Evolutionary conservation across 345 rosid species (phyloP), one percentile per base, ranked within the genome.

Genomic region (Pistacia vera): DNA sequence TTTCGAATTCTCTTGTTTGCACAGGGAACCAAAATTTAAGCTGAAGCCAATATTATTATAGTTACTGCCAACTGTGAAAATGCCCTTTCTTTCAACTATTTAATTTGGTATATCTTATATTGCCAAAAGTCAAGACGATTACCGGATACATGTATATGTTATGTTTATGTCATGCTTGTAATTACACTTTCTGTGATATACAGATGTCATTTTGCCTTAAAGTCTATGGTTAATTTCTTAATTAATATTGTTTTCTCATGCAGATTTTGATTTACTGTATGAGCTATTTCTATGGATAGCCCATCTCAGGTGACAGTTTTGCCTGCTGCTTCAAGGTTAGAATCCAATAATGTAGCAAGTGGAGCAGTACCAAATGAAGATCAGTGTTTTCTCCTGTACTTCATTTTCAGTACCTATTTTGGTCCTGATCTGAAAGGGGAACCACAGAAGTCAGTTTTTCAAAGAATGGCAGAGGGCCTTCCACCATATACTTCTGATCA

Each of bases 391-490:
- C 78, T 75, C 17, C 51, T 75, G 62, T 59, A 67, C 35, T 75
- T 68, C 73, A 59, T 75, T 36, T 16, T 75, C 13, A 73, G 73
- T 18, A 69, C 73, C 48, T 75, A 75, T 66, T 75, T 75, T 48
- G 78, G 78, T 46, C 84, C 84, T 51, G 80, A 81, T 72, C 71
- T 86, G 46, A 79, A 28, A 78, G 65, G 67, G 1, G 68, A 77
- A 28, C 72, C 63, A 5, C 63, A 1, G 3, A 80, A 82, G 66
- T 84, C 88, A 57, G 83, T 78, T 48, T 83, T 84, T 48, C 82
- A 79, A 70, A 79, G 86, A 52, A 78, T 51, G 66, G 69, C 81
- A 0, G 66, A 77, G 63, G 76, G 60, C 67, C 77, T 80, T n/a
- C 46, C 69, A 9, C n/a, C 68, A 0, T 78, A 70, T 76, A 66